Evolutionary conservation across 345 rosid species (phyloP), one percentile per base, ranked within the genome.

Genomic region (Euphorbia tirucalli): DNA sequence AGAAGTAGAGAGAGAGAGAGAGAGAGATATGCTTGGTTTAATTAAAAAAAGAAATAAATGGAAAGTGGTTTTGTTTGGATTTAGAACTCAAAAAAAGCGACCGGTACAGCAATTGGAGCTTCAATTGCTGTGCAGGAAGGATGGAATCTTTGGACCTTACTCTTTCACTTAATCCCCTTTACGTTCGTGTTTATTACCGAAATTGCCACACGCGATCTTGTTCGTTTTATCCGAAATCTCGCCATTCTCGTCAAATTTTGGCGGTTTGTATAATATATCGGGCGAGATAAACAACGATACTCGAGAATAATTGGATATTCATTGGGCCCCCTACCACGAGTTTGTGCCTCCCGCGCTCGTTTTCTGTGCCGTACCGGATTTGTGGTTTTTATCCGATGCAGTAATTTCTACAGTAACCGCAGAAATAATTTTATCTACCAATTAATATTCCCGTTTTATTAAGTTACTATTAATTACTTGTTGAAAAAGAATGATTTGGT

Each of bases 81-180:
- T 68, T 58, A 16, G 78, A 62, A 71, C 63, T 68, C 58, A 65
- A 65, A 24, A 37, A 31, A 46, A 71, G 25, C 39, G 39, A 63
- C 69, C 1, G 54, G 71, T 25, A 13, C 69, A 35, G 58, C 71
- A 70, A 62, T 75, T 78, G 54, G 37, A 57, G 67, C 80, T 79
- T 82, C 77, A 67, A 72, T 70, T 24, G 65, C 19, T 39, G 56
- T 6, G 39, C 39, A 35, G 65, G 35, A 55, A 55, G 39, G 63
- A 74, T 62, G 75, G 83, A 73, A 77, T 77, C 81, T 69, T 70
- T 75, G 78, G 54, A 76, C 35, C 58, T 22, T 78, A 43, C 32
- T 30, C 50, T 74, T 18, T 1, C 2, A 5, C 3, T 16, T 43
- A 44, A 1, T 49, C 5, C 59, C 87, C 78, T 72, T 19, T 1